Base-by-base conservation (phyloP, 805 yeast genomes). In the Novakomyces olei region DNA sequence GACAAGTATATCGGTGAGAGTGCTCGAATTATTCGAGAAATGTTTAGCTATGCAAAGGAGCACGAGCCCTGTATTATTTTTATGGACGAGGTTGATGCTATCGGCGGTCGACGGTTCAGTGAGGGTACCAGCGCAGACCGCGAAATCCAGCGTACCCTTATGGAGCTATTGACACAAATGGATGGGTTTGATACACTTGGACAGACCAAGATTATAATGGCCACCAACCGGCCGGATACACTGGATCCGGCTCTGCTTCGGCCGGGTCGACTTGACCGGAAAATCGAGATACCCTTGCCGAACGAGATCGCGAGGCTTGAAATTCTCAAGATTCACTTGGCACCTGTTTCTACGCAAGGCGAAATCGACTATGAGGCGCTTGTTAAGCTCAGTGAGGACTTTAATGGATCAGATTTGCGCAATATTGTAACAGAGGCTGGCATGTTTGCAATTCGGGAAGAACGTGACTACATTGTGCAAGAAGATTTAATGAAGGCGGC, bases 41-140 rank as follows among this genome's bases (percentile, higher is more conserved):
- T 85, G 96, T 85, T 85, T 57, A 75, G 92, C 33, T 88, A 85
- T 57, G 98, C 96, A 27, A 81, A 72, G 51, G 98, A 85, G 49
- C 96, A 85, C 53, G 96, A 78, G 52, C 96, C 96, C 12, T 85
- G 96, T 58, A 83, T 88, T 50, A 88, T 85, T 36, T 85, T 85
- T 52, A 83, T 85, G 93, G 98, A 85, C 60, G 98, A 85, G 63
- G 72, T 85, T 40, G 98, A 88, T 61, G 98, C 98, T 37, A 85
- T 85, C 54, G 98, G 98, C 50, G 98, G 98, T 32, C 72, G 98
- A 47, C 69, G 98, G 55, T 85, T 85, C 55, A 71, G 85, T 43
- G 98, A 85, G 55, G 98, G 98, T 57, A 85, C 96, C 2, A 78
- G 93, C 5, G 96, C 98, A 2, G 98, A 85, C 58, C 75, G 98